Evolutionary conservation across 164 flowering plant species (phyloP).

Genomic region (Taxillus chinensis): DNA sequence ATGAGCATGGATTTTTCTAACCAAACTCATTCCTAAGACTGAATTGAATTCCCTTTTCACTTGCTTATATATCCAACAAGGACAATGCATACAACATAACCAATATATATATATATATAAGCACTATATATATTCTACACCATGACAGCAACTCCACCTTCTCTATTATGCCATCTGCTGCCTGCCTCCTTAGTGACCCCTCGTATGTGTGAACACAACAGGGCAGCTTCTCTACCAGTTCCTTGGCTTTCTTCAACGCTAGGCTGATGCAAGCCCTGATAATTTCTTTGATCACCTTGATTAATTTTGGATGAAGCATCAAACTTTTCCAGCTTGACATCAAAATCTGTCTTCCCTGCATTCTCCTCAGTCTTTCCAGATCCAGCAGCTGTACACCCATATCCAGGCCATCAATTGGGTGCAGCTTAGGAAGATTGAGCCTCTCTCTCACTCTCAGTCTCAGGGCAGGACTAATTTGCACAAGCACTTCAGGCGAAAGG

Average conservation of each 20-base stretch:
- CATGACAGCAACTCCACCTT: constrained; percentile 79
- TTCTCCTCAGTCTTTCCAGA: constrained; percentile 45
- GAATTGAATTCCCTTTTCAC: no score
- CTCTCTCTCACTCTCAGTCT: constrained; percentile 8
- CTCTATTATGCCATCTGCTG: constrained; percentile 64
- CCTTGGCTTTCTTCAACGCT: constrained; percentile 87
- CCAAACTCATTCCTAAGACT: no score
- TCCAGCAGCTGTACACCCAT: constrained; percentile 31
- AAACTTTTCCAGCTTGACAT: constrained; percentile 78
- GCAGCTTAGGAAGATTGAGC: constrained; percentile 52
- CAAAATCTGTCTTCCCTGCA: constrained; percentile 74
- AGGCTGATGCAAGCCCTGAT: constrained; percentile 62
- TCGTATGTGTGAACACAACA: constrained; percentile 57
- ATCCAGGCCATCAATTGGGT: constrained; percentile 53
- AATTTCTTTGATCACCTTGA: constrained; percentile 86
- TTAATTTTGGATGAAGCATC: constrained; percentile 73
- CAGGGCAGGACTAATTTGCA: constrained; percentile 49
- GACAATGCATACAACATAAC: no score
- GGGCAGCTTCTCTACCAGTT: constrained; percentile 77
- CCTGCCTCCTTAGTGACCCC: constrained; percentile 87
- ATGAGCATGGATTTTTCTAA: no score
- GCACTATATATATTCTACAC: constrained; percentile 21
- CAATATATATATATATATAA: no score
- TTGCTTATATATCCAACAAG: no score
- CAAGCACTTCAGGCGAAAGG: constrained; percentile 56